Conservation (phyloP, 2,329 filamentous ascomycete genomes). For the Sporothrix globosa region DNA sequence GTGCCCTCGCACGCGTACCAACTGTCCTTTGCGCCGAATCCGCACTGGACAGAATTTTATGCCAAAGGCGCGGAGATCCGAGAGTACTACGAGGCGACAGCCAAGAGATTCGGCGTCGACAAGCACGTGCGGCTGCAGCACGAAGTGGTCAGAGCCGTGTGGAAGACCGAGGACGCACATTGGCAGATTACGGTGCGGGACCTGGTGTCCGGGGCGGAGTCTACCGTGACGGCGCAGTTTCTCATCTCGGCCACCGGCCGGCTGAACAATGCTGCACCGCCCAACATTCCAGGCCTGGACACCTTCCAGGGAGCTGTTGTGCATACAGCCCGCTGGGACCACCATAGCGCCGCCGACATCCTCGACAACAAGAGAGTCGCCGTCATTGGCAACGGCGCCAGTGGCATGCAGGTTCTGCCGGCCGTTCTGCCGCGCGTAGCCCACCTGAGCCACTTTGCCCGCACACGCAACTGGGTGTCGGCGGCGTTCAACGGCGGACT, state of each 20-base stretch:
- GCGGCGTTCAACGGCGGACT: slow-evolving; percentile 24
- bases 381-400: slow-evolving; percentile 36
- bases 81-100: slow-evolving; percentile 32
- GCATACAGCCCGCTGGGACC: slow-evolving; percentile 20
- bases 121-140: slow-evolving; percentile 22
- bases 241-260: slow-evolving; percentile 20
- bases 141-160: slow-evolving; percentile 1
- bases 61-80: slow-evolving; percentile 35
- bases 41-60: slow-evolving; percentile 36
- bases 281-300: slow-evolving; percentile 2
- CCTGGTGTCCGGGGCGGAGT: not conserved
- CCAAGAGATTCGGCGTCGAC: slow-evolving; percentile 25
- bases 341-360: not conserved
- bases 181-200: slow-evolving; percentile 9
- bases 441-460: slow-evolving; percentile 33
- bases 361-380: slow-evolving; percentile 32
- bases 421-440: slow-evolving; percentile 26
- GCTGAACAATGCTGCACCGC: slow-evolving; percentile 20
- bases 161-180: not conserved
- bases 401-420: slow-evolving; percentile 33
- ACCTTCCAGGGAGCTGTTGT: slow-evolving; percentile 5
- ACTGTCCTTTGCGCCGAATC: slow-evolving; percentile 35
- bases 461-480: slow-evolving; percentile 32
- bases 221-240: slow-evolving; percentile 9
- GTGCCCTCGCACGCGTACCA: slow-evolving; percentile 37